Conservation (phyloP, 179 eudicot genomes). For the Spinacia oleracea region DNA sequence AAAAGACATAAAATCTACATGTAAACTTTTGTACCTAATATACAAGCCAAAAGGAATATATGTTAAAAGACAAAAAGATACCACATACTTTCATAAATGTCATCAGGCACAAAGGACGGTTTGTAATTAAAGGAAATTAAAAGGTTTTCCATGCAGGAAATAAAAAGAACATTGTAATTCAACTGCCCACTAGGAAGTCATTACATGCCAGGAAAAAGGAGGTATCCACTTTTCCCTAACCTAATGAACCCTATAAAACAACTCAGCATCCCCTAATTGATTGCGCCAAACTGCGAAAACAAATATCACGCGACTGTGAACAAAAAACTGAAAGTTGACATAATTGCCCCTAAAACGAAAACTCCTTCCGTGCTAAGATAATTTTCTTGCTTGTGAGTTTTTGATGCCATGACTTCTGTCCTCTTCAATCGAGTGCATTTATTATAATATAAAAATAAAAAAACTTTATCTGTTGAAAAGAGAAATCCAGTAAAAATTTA, state of each 20-base stretch:
- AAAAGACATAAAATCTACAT: conserved; percentile 5
- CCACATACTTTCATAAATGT: not conserved
- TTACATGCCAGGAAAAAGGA: not conserved
- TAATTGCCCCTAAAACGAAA: not conserved
- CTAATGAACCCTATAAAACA: not conserved
- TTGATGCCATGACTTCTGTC: not conserved
- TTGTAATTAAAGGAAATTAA: not conserved
- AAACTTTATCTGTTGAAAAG: not conserved
- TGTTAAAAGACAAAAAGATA: conserved; percentile 1
- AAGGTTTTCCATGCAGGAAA: conserved; percentile 2
- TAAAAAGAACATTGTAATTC: not conserved
- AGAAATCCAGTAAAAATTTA: not conserved
- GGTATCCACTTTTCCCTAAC: not conserved
- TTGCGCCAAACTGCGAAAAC: not conserved
- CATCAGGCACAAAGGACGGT: not conserved
- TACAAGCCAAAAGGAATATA: not conserved
- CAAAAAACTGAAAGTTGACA: not conserved
- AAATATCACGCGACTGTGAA: not conserved
- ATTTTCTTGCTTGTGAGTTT: not conserved
- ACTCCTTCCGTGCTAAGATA: not conserved
- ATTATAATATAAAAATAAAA: not conserved
- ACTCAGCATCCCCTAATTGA: not conserved
- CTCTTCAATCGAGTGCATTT: not conserved
- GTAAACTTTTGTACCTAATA: not conserved
- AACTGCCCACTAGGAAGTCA: not conserved